Conservation (phyloP, 345 rosid species). For the Carallia pectinifolia region DNA sequence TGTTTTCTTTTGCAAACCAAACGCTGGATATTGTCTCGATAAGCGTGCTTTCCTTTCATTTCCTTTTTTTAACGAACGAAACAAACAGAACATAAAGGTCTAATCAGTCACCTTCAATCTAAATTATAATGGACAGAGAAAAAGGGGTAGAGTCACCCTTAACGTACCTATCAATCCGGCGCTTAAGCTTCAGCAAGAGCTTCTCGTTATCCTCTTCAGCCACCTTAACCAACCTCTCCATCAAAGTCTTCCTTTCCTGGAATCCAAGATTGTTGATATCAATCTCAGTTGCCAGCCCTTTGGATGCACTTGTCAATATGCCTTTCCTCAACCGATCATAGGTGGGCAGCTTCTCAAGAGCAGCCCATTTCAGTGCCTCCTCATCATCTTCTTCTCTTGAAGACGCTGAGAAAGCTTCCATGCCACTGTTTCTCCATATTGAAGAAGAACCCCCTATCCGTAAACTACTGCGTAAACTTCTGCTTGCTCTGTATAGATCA, state of each 20-base stretch:
- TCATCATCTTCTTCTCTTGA: slow-evolving; percentile 64
- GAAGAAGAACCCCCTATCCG: slow-evolving; percentile 8
- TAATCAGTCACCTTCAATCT: no score
- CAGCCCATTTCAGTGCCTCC: slow-evolving; percentile 57
- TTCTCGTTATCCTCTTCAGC: slow-evolving; percentile 28
- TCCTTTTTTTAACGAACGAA: no score
- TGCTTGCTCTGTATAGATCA: slow-evolving; percentile 35
- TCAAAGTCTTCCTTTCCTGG: slow-evolving; percentile 16
- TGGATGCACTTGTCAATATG: slow-evolving; percentile 28
- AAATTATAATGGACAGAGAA: background rate
- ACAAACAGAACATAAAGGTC: no score
- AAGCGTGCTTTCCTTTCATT: no score
- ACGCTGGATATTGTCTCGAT: no score
- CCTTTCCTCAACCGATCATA: slow-evolving; percentile 43
- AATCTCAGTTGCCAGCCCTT: slow-evolving; percentile 15
- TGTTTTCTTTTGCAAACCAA: no score
- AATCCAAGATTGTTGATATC: slow-evolving; percentile 34
- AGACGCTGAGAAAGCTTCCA: slow-evolving; percentile 54
- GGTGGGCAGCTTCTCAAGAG: slow-evolving; percentile 49
- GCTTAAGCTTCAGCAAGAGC: slow-evolving; percentile 22
- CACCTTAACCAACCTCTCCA: slow-evolving; percentile 19
- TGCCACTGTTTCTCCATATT: slow-evolving; percentile 35
- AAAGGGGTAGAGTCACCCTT: background rate
- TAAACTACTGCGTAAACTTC: slow-evolving; percentile 27
- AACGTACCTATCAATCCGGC: slow-evolving; percentile 22